Percentiles rank a stretch among this genome's conserved stretches.
Evolutionary conservation across 352 stramenopile species (phyloP).

Genomic region (Aphanomyces invadans): DNA sequence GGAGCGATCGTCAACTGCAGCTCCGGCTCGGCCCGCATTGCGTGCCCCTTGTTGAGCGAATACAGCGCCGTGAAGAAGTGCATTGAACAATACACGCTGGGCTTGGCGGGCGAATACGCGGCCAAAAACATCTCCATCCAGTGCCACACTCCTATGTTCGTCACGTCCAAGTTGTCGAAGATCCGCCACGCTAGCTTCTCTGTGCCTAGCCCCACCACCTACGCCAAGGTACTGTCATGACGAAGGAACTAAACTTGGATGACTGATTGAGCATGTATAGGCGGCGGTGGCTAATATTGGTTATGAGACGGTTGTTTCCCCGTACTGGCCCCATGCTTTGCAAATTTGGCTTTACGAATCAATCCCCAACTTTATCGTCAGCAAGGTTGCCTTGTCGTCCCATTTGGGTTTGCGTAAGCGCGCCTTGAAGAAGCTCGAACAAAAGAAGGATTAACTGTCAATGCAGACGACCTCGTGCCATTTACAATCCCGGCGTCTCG

Average conservation of each 20-base stretch:
- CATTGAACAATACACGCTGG: constrained; percentile 95
- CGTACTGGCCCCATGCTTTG: constrained; percentile 94
- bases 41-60: constrained; percentile 92
- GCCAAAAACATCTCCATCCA: constrained; percentile 91
- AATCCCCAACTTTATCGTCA: constrained; percentile 80
- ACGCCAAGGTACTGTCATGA: constrained; percentile 59
- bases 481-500: background rate
- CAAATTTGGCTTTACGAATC: constrained; percentile 92
- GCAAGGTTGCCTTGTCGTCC: constrained; percentile 59
- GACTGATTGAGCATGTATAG: background rate
- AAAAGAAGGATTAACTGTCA: constrained; percentile 73
- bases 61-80: constrained; percentile 98
- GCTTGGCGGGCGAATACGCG: constrained; percentile 93
- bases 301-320: constrained; percentile 86
- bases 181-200: constrained; percentile 92
- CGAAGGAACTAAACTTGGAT: too few relatives aligned
- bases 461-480: background rate
- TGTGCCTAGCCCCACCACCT: constrained; percentile 87
- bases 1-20: constrained; percentile 97
- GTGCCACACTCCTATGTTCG: constrained; percentile 98
- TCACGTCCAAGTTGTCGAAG: constrained; percentile 98
- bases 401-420: constrained; percentile 77
- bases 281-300: constrained; percentile 90
- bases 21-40: constrained; percentile 92
- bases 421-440: constrained; percentile 78